Evolutionary conservation across 768 basidiomycete genomes (phyloP).

Genomic region (Crepidotus variabilis): DNA sequence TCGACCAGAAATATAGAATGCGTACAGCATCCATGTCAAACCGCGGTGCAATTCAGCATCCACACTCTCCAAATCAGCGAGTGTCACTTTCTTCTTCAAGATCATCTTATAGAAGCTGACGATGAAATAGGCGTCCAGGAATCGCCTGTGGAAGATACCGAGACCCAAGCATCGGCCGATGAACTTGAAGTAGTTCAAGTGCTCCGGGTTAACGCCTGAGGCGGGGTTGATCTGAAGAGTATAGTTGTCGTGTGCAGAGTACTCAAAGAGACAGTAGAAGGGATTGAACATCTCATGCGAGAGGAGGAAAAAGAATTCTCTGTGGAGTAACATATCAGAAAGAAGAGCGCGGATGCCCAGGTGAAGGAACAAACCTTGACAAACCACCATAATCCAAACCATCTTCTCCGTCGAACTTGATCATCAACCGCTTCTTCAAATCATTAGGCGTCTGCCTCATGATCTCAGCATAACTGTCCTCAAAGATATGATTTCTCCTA

Average conservation of each 20-base stretch:
- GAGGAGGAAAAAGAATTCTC: constrained; percentile 99
- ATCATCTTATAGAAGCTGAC: constrained; percentile 99
- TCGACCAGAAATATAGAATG: constrained; percentile 11
- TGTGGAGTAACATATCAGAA: constrained; percentile 24
- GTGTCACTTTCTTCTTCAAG: constrained; percentile 92
- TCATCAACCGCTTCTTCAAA: constrained; percentile 98
- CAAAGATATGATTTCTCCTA: constrained; percentile 96
- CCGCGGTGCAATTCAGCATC: constrained; percentile 94
- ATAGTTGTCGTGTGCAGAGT: constrained; percentile 99
- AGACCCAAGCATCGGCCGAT: constrained; percentile 94
- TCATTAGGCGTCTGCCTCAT: constrained; percentile 99
- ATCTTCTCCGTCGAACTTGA: constrained; percentile 99
- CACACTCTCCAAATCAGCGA: constrained; percentile 93
- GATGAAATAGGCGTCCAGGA: constrained; percentile 99
- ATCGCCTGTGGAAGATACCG: constrained; percentile 98
- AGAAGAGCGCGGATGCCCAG: not conserved
- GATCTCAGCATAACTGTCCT: constrained; percentile 99
- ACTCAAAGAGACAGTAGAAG: constrained; percentile 99
- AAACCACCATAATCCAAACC: constrained; percentile 98
- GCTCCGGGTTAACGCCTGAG: constrained; percentile 97
- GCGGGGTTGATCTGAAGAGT: constrained; percentile 99
- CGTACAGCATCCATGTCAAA: constrained; percentile 98
- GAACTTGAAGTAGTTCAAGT: constrained; percentile 99
- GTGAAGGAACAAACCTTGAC: constrained; percentile 62
- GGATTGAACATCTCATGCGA: constrained; percentile 99